Conservation (phyloP, 1,284 basidiomycete species). For the Marasmius fiardii region DNA sequence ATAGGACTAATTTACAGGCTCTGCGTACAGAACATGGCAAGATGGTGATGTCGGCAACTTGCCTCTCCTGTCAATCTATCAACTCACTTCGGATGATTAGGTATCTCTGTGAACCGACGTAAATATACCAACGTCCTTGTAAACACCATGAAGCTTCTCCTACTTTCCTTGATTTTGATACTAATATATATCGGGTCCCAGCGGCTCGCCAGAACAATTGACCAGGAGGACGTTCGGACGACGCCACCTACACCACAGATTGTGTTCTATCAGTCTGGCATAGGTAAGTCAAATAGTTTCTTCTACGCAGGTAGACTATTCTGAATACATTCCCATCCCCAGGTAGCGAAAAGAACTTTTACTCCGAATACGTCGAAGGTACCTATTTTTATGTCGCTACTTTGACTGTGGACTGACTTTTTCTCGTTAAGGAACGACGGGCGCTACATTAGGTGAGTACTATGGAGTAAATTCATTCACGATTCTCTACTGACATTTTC, state of each 20-base stretch:
- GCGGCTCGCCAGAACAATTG: constrained; percentile 51
- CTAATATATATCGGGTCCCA: no score
- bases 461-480: neutral
- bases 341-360: constrained; percentile 53
- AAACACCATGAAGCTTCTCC: constrained; percentile 20
- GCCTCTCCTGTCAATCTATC: neutral
- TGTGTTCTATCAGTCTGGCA: constrained; percentile 69
- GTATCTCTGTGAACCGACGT: constrained; percentile 45
- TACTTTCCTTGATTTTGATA: no score
- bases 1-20: constrained; percentile 2
- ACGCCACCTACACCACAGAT: constrained; percentile 54
- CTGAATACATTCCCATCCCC: neutral
- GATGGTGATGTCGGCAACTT: constrained; percentile 27
- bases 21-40: constrained; percentile 40
- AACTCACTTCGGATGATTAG: constrained; percentile 13
- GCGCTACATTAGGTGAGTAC: constrained; percentile 50
- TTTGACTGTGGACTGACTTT: neutral
- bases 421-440: constrained; percentile 46
- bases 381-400: constrained; percentile 9
- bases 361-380: constrained; percentile 53
- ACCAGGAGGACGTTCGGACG: constrained; percentile 51
- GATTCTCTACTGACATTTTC: neutral
- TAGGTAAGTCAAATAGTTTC: constrained; percentile 27
- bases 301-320: no score
- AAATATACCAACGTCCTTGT: constrained; percentile 65